These are phyloP conservation scores for Tetrahymena elliotti DNA, from an alignment of 73 alveolate species.

Conservation along the genomic window DNA sequence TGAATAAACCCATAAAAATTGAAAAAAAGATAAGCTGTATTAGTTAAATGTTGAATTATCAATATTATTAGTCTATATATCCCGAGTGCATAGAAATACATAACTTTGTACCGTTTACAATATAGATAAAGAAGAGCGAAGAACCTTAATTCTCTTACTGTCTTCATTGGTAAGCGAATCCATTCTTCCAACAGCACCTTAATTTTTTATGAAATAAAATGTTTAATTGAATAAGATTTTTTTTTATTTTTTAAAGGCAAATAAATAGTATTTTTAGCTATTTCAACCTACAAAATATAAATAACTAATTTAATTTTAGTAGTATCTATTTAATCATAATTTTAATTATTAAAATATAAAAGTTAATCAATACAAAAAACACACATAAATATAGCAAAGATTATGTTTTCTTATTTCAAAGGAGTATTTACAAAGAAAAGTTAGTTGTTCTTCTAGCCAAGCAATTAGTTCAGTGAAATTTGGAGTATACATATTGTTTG, in stretches of 20 bases:
- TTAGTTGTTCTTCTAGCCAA: background rate
- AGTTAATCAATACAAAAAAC: background rate
- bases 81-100: background rate
- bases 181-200: background rate
- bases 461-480: background rate
- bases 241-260: background rate
- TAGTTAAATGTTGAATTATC: background rate
- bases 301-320: too few relatives aligned
- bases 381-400: background rate
- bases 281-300: background rate
- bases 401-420: background rate
- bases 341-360: too few relatives aligned
- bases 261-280: background rate
- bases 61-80: background rate
- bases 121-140: background rate
- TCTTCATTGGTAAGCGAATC: background rate
- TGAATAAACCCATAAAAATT: background rate
- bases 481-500: background rate
- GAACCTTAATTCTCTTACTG: background rate
- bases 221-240: background rate
- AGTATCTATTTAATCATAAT: background rate
- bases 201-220: background rate
- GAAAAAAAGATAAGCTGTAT: background rate
- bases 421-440: background rate
- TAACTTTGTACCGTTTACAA: background rate